These are phyloP conservation scores for Trebouxia gelatinosa DNA, from an alignment of 163 green algal species.

Conservation along the genomic window DNA sequence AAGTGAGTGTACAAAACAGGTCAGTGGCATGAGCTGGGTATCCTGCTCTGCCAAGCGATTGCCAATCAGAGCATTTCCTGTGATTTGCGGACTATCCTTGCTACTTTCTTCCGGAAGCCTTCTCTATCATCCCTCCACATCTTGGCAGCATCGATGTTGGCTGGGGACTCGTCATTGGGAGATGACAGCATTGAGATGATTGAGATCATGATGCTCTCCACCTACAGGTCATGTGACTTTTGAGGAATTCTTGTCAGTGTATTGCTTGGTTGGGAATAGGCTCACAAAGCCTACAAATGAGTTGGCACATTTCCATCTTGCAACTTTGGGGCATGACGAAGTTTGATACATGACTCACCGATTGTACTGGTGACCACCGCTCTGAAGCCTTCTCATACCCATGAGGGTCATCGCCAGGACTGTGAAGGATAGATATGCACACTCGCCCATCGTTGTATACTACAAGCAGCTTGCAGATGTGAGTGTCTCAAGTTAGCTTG, in stretches of 20 bases:
- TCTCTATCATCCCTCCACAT: slow-evolving; percentile 92
- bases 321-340: too few relatives aligned
- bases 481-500: slow-evolving; percentile 9
- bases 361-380: slow-evolving; percentile 96
- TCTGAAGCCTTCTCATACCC: slow-evolving; percentile 95
- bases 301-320: too few relatives aligned
- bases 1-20: too few relatives aligned
- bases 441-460: slow-evolving; percentile 97
- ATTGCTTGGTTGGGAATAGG: too few relatives aligned
- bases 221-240: too few relatives aligned
- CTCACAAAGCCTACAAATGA: too few relatives aligned
- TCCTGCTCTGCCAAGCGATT: neutral
- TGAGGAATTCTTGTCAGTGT: too few relatives aligned
- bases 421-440: slow-evolving; percentile 99
- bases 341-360: slow-evolving; percentile 80
- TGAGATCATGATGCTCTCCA: slow-evolving; percentile 98
- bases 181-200: slow-evolving; percentile 99
- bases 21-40: too few relatives aligned
- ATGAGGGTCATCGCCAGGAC: slow-evolving; percentile 93
- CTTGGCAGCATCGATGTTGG: slow-evolving; percentile 99
- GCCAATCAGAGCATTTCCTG: slow-evolving; percentile 83
- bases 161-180: slow-evolving; percentile 98
- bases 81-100: slow-evolving; percentile 86
- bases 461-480: slow-evolving; percentile 43
- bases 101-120: slow-evolving; percentile 94